Evolutionary conservation across 164 flowering plant species (phyloP).

Genomic region (Warburgia ugandensis): DNA sequence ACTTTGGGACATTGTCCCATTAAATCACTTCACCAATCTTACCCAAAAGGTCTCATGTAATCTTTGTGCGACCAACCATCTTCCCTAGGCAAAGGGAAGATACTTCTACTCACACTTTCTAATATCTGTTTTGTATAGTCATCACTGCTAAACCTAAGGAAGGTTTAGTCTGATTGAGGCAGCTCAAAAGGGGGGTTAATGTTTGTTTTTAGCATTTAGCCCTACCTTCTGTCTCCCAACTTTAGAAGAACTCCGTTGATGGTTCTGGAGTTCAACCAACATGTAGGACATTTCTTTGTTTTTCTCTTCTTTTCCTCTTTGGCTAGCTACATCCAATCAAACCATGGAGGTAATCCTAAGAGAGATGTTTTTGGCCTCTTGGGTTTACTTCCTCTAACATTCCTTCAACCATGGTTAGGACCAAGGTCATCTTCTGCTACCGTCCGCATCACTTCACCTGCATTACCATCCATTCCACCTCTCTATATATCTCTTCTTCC

Average conservation of each 20-base stretch:
- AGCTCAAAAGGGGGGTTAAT: slow-evolving; percentile 1
- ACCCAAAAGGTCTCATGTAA: not conserved
- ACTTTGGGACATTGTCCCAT: not conserved
- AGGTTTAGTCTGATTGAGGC: slow-evolving; percentile 10
- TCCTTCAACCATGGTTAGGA: slow-evolving; percentile 12
- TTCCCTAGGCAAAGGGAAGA: slow-evolving; percentile 15
- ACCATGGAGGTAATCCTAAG: slow-evolving; percentile 5
- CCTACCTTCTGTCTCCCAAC: slow-evolving; percentile 5
- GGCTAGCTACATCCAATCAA: slow-evolving; percentile 1
- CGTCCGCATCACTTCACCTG: not conserved
- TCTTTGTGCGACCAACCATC: slow-evolving; percentile 1
- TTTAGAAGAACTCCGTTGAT: slow-evolving; percentile 8
- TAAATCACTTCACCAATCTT: not conserved
- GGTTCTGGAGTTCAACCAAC: slow-evolving; percentile 10
- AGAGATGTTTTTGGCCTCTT: slow-evolving; percentile 14
- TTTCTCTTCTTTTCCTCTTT: not conserved
- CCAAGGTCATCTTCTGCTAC: slow-evolving; percentile 1
- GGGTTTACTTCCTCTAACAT: slow-evolving; percentile 3
- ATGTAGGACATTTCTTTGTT: not conserved
- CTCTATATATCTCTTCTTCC: not conserved
- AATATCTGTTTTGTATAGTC: not conserved
- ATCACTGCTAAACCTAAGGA: slow-evolving; percentile 11
- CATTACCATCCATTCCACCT: not conserved
- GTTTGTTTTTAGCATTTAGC: slow-evolving; percentile 18
- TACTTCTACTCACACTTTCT: not conserved